Conservation (phyloP, 1,284 basidiomycete species). For the Inonotus obliquus region DNA sequence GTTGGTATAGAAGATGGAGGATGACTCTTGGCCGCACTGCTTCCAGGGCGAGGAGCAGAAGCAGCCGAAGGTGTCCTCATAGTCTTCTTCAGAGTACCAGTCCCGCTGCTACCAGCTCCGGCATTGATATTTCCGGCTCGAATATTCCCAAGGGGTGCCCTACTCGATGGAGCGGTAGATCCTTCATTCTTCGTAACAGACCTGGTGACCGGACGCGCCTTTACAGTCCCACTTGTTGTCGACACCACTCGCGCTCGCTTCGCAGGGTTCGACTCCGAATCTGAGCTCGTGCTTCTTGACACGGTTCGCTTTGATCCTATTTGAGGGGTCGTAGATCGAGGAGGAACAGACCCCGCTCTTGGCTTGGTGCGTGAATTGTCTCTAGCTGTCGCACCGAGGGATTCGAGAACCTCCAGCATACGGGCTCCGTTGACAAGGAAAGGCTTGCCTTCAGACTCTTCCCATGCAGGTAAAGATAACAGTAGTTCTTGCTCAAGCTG, state of each 20-base stretch:
- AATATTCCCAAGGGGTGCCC: constrained; percentile 12
- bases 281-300: neutral
- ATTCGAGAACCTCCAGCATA: constrained; percentile 74
- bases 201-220: neutral
- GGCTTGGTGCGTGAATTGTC: constrained; percentile 57
- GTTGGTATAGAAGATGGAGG: neutral
- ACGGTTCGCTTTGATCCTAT: constrained; percentile 17
- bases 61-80: constrained; percentile 7
- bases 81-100: neutral
- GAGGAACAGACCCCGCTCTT: constrained; percentile 49
- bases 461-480: constrained; percentile 81
- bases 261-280: constrained; percentile 31
- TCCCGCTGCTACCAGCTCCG: neutral
- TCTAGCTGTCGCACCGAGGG: constrained; percentile 63
- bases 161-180: neutral
- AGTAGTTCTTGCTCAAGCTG: constrained; percentile 89
- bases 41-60: constrained; percentile 4
- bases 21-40: neutral
- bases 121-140: constrained; percentile 9
- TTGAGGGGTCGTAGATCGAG: constrained; percentile 54
- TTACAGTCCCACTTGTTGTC: neutral
- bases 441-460: constrained; percentile 66
- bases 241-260: constrained; percentile 11
- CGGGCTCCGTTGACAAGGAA: constrained; percentile 88
- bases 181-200: neutral